A percentile compares a stretch with the other conserved stretches of the same genome.
Evolutionary conservation across 768 basidiomycete genomes (phyloP).

Genomic region (Neoboletus magnificus): DNA sequence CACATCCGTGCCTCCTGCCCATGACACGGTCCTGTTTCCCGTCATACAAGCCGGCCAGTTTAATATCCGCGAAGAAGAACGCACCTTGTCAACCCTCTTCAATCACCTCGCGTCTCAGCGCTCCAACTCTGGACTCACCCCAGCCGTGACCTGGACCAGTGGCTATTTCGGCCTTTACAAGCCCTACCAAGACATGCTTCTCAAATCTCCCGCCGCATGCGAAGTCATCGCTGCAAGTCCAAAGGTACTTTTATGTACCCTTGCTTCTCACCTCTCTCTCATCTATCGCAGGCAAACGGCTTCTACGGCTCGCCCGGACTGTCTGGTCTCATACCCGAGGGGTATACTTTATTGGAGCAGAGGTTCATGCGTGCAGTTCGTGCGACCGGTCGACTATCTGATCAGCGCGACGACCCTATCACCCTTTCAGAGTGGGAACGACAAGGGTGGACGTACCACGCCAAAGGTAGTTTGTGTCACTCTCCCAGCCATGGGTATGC

Average conservation of each 20-base stretch:
- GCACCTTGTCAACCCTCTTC: slow-evolving; percentile 55
- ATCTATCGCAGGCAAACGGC: slow-evolving; percentile 76
- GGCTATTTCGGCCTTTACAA: slow-evolving; percentile 91
- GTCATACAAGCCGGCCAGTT: slow-evolving; percentile 90
- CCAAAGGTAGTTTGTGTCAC: slow-evolving; percentile 66
- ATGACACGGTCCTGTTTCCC: slow-evolving; percentile 64
- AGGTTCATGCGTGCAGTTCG: slow-evolving; percentile 70
- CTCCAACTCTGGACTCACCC: slow-evolving; percentile 24
- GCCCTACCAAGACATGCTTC: slow-evolving; percentile 71
- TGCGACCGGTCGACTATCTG: slow-evolving; percentile 39
- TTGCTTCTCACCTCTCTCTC: background rate
- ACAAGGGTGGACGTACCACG: slow-evolving; percentile 95
- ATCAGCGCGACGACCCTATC: slow-evolving; percentile 44
- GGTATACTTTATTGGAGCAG: slow-evolving; percentile 85
- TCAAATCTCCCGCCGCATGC: slow-evolving; percentile 57
- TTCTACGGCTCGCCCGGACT: slow-evolving; percentile 88
- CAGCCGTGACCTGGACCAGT: slow-evolving; percentile 80
- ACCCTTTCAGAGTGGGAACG: slow-evolving; percentile 84
- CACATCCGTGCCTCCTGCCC: background rate
- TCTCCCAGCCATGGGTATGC: background rate
- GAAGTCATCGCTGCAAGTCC: slow-evolving; percentile 85
- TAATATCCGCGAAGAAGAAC: slow-evolving; percentile 82
- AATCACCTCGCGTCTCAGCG: slow-evolving; percentile 35
- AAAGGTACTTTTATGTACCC: slow-evolving; percentile 47
- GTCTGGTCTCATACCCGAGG: slow-evolving; percentile 93